Evolutionary conservation across 139 green algal species (phyloP), one percentile per base, ranked within the genome.

Genomic region (Klebsormidium nitens): DNA sequence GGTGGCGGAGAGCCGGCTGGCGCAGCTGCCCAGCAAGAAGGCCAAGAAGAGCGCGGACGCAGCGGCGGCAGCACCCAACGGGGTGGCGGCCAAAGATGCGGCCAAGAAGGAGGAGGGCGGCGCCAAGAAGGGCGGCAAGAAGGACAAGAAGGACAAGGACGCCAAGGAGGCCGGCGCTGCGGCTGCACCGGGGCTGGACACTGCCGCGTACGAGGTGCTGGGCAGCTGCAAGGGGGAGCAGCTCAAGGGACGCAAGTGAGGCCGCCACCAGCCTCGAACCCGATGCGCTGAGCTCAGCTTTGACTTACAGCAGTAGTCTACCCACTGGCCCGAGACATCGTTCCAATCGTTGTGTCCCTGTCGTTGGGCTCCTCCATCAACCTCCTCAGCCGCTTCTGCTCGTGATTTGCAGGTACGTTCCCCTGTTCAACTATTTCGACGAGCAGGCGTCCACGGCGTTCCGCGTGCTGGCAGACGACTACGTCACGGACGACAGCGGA

Each of bases 351-450:
- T n/a, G n/a, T n/a, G n/a, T n/a, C n/a, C n/a, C n/a, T 34, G 69
- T 55, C 46, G 46, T n/a, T 55, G 19, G 46, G 23, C 46, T 23
- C 19, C 19, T 23, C 46, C 19, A n/a, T 55, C 19, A 55, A 55
- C 19, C 23, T 55, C 23, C 23, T 19, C 19, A 55, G 46, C 19
- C 23, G 8, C 32, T 63, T 11, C 29, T 63, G 32, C 32, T 63
- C 29, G 8, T 63, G 55, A 6, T 63, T 19, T 59, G 42, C 71
- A 78, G 64, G 17, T 99, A 98, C 81, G 63, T 83, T 70, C 94
- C 94, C 2, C 84, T 98, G n/a, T 99, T 99, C 74, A 79, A 82
- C 5, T 98, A 92, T 76, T 99, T 96, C 36, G 73, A 66, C n/a
- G 38, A 81, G 38, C 76, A 91, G 36, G 86, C 84, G 44, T 66